Conservation (phyloP, 148 eudicot genomes). For the Rhododendron henanense region DNA sequence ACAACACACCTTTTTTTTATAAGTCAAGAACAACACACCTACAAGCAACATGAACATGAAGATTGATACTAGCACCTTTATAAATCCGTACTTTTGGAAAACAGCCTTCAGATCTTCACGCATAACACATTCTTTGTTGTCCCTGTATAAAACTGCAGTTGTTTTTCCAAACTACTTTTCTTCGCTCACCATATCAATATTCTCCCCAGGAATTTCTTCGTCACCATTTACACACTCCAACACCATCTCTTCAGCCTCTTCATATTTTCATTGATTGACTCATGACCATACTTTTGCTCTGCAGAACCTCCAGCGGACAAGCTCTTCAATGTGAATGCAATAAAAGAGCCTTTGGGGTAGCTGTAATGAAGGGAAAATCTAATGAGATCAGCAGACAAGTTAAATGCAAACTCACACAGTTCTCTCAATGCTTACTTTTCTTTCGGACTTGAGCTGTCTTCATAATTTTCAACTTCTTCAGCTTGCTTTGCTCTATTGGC, state of each 20-base stretch:
- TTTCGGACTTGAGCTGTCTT: slow-evolving; percentile 17
- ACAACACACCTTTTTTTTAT: no score
- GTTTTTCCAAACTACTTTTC: no score
- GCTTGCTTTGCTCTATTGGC: no score
- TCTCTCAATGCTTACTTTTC: slow-evolving; percentile 25
- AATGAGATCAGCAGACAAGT: not conserved
- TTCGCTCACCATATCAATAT: no score
- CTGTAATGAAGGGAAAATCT: slow-evolving; percentile 30
- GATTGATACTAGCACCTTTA: slow-evolving; percentile 48
- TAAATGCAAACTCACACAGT: slow-evolving; percentile 11
- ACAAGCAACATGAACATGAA: not conserved
- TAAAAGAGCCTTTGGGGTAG: slow-evolving; percentile 74
- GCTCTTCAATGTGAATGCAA: slow-evolving; percentile 73
- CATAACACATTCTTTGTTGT: slow-evolving; percentile 25
- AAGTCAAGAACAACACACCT: no score
- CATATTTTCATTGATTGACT: slow-evolving; percentile 21
- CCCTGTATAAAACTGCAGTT: no score
- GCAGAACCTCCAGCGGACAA: slow-evolving; percentile 34
- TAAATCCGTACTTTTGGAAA: slow-evolving; percentile 65
- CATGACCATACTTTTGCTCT: slow-evolving; percentile 30
- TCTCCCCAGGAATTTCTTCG: no score
- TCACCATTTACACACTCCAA: no score
- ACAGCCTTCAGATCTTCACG: slow-evolving; percentile 80
- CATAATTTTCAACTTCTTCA: no score
- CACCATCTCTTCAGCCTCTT: slow-evolving; percentile 27